Evolutionary conservation across 495 filamentous ascomycete genomes (phyloP), one percentile per base, ranked within the genome.

Genomic region (Tuber brumale): DNA sequence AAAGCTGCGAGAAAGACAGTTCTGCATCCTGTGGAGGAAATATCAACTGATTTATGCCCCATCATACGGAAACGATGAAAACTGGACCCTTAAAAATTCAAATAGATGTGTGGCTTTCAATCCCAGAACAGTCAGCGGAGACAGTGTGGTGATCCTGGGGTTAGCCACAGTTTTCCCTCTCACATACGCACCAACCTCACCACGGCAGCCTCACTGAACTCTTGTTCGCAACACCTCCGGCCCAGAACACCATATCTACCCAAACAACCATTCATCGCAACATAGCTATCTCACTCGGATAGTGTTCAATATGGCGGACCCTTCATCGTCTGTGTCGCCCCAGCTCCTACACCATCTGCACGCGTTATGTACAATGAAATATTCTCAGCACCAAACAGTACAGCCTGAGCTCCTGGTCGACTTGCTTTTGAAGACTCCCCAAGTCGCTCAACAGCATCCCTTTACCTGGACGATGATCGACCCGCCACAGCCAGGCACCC

Each of bases 401-500:
- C 75, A 74, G 57, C 78, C 79, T 9, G 79, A 81, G 46, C 41
- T 78, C 8, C 75, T 81, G 23, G 76, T 81, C 42, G 80, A 81
- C 16, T 72, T 81, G 76, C 70, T 81, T 23, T 73, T 81, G 70
- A 81, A 81, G 70, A 75, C 80, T 43, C 73, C 79, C 19, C 37
- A 45, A 8, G 71, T 57, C 21, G 73, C 75, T 51, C 80, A 81
- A 61, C 80, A 81, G 79, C 76, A 81, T 44, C 88, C 94, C 9
- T 94, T 97, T 88, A 91, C 89, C 82, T 99, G 95, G 95, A 94
- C 91, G 27, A 97, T 95, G 84, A 87, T 97, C 69, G 90, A 95
- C 77, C 88, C 89, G 43, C 95, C 94, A 7, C 86, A 85, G 45
- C 92, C 97, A 85, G 94, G 94, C 16, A 90, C 90, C 27, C 87